Percentiles rank a stretch among this genome's conserved stretches.
Conservation (phyloP, 2,329 filamentous ascomycete species). For the Chrysosporium queenslandicum region DNA sequence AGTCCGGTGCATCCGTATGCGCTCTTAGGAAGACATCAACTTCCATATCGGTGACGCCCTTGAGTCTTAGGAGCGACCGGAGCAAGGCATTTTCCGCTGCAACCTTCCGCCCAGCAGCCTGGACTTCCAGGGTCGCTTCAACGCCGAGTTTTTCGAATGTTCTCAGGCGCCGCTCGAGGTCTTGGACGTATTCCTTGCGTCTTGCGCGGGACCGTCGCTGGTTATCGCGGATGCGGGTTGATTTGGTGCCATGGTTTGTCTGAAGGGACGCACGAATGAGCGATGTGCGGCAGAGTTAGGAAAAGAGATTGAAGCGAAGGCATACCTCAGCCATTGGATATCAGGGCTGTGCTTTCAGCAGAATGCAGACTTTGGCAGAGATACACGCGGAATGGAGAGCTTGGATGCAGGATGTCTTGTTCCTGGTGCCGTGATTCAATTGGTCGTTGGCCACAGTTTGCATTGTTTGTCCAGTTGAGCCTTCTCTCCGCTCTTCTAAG, state of each 20-base stretch:
- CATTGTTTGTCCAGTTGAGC: too few species aligned
- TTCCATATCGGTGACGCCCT: slow-evolving; percentile 49
- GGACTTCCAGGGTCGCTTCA: slow-evolving; percentile 61
- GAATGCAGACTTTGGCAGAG: too few species aligned
- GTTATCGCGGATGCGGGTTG: slow-evolving; percentile 60
- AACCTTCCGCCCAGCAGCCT: slow-evolving; percentile 57
- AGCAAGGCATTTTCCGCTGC: slow-evolving; percentile 59
- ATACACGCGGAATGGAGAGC: too few species aligned
- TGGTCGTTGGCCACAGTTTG: too few species aligned
- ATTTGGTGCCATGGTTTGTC: not conserved
- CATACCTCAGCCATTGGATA: slow-evolving; percentile 1
- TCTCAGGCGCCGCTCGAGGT: slow-evolving; percentile 56
- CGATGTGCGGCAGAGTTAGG: not conserved
- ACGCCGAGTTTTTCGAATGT: slow-evolving; percentile 56
- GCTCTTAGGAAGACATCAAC: slow-evolving; percentile 35
- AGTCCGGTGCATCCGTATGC: slow-evolving; percentile 1
- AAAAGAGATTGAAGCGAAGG: not conserved
- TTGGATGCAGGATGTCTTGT: too few species aligned
- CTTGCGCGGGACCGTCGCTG: slow-evolving; percentile 65
- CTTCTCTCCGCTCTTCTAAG: too few species aligned
- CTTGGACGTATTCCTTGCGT: slow-evolving; percentile 61
- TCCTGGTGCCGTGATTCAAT: too few species aligned
- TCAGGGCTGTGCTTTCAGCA: not conserved
- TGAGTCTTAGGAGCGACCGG: slow-evolving; percentile 47
- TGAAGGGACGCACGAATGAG: not conserved